These are phyloP conservation scores for Sphagnum contortum DNA, from an alignment of 225 moss, liverwort and hornwort species.

Conservation along the genomic window DNA sequence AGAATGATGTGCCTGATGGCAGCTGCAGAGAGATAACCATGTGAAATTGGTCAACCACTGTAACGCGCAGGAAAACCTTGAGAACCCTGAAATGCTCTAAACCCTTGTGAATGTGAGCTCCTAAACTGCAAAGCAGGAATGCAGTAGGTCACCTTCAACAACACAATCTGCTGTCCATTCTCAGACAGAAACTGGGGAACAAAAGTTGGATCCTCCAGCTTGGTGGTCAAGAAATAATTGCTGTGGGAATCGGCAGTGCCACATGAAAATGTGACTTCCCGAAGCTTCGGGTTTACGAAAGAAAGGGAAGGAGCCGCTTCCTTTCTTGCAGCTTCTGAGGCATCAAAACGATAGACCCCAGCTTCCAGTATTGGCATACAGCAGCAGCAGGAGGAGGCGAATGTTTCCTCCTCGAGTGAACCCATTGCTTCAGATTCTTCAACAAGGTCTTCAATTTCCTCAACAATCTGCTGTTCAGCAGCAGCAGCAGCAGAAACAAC, in stretches of 20 bases:
- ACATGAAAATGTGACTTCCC: slow-evolving; percentile 31
- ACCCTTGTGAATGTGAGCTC: too few relatives aligned
- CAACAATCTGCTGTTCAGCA: too few relatives aligned
- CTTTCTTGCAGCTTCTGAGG: slow-evolving; percentile 38
- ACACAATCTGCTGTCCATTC: slow-evolving; percentile 52
- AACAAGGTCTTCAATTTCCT: too few relatives aligned
- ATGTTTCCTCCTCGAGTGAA: too few relatives aligned
- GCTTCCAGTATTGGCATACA: slow-evolving; percentile 60
- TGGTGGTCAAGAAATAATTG: neutral
- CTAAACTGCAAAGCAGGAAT: neutral
- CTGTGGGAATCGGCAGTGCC: slow-evolving; percentile 3
- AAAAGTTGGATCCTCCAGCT: slow-evolving; percentile 23
- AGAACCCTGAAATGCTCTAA: too few relatives aligned
- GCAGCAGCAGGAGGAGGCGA: too few relatives aligned
- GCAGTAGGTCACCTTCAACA: slow-evolving; percentile 33
- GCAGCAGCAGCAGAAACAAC: too few relatives aligned
- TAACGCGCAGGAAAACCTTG: too few relatives aligned
- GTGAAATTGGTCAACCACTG: too few relatives aligned
- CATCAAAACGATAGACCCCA: slow-evolving; percentile 73
- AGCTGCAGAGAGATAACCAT: slow-evolving; percentile 30
- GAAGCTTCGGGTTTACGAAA: slow-evolving; percentile 41
- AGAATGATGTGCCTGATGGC: slow-evolving; percentile 64
- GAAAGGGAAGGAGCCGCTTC: slow-evolving; percentile 45
- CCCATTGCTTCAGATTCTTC: too few relatives aligned
- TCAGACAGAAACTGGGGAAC: slow-evolving; percentile 33